Base-by-base conservation (phyloP, 345 rosid genomes). In the Citrus glauca region DNA sequence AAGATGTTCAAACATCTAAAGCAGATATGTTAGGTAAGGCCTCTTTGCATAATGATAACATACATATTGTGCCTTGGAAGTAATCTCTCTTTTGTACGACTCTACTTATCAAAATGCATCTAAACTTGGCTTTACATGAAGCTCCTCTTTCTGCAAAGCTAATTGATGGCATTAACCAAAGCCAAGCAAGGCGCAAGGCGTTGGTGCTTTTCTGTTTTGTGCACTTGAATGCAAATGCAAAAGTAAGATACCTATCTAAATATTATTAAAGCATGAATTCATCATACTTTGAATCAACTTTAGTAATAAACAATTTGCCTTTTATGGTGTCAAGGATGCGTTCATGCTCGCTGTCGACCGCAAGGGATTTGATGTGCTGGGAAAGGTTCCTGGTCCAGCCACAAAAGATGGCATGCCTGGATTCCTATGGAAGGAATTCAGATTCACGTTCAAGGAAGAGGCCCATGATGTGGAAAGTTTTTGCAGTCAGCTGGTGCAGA, bases 91-190 rank as follows among this genome's bases (percentile, higher is more conserved):
- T 69, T 4, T 33, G 19, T 1, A 2, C 7, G 27, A 7, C 27
- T 69, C 53, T 73, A 28, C 70, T 69, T 57, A 50, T 65, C 3
- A 75, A 65, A 7, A 77, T 56, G 55, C 78, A 55, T 64, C 40
- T 72, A 63, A 62, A 57, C 40, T 71, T 65, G 78, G 25, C 66
- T 30, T 65, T 53, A 40, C 66, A n/a, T 75, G 75, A 82, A 95
- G 95, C 98, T 63, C 87, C 88, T 57, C 81, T 87, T 85, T 85
- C 92, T 71, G 87, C 93, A 30, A 91, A 81, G 82, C 85, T 95
- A 42, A 90, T 94, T 53, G 98, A 95, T 82, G 98, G 99, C 73
- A 88, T 93, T 64, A 94, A 95, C 82, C 92, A 82, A 86, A 88
- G 92, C 42, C 90, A 91, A 85, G 84, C 90, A 24, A 92, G 99